phyloP scores from a whole-genome alignment of 2,329 filamentous ascomycete species.

The Trichoderma sp. region DNA sequence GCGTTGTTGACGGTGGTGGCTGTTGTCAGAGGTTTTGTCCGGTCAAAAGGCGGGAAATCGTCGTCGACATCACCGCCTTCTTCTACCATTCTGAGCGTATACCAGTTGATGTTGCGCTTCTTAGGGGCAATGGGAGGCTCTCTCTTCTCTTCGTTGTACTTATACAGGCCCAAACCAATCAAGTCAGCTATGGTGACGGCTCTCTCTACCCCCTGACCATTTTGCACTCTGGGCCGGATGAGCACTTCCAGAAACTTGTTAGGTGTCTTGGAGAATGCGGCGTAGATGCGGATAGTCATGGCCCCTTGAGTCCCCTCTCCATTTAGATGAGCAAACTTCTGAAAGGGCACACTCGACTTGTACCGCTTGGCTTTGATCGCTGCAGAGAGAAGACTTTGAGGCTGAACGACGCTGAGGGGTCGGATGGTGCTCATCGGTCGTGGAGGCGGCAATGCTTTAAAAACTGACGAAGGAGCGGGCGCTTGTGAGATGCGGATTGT shows the following conservation, averaged over 20 bases:
- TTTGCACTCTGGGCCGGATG: constrained; percentile 66
- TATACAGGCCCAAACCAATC: constrained; percentile 76
- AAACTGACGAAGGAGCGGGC: constrained; percentile 52
- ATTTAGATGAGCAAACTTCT: constrained; percentile 72
- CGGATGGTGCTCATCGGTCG: constrained; percentile 63
- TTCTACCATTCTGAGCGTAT: constrained; percentile 80
- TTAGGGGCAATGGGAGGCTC: constrained; percentile 63
- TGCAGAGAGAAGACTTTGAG: constrained; percentile 68
- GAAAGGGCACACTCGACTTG: constrained; percentile 68
- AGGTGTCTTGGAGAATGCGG: constrained; percentile 64
- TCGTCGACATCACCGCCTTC: constrained; percentile 82
- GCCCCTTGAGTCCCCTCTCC: constrained; percentile 77
- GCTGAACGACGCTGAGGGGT: constrained; percentile 65
- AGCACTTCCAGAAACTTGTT: constrained; percentile 69
- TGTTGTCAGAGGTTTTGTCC: constrained; percentile 70
- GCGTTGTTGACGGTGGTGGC: constrained; percentile 83
- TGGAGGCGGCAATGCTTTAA: constrained; percentile 69
- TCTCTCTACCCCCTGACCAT: constrained; percentile 59
- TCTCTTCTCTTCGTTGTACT: constrained; percentile 73
- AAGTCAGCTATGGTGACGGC: constrained; percentile 73
- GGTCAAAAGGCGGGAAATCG: constrained; percentile 76
- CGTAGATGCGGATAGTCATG: constrained; percentile 74
- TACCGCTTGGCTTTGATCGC: constrained; percentile 70
- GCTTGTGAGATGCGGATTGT: constrained; percentile 62
- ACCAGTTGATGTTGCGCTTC: constrained; percentile 76